These are phyloP conservation scores for Bonia amplexicaulis DNA, from an alignment of 176 grass and related monocot genomes.

Conservation along the genomic window DNA sequence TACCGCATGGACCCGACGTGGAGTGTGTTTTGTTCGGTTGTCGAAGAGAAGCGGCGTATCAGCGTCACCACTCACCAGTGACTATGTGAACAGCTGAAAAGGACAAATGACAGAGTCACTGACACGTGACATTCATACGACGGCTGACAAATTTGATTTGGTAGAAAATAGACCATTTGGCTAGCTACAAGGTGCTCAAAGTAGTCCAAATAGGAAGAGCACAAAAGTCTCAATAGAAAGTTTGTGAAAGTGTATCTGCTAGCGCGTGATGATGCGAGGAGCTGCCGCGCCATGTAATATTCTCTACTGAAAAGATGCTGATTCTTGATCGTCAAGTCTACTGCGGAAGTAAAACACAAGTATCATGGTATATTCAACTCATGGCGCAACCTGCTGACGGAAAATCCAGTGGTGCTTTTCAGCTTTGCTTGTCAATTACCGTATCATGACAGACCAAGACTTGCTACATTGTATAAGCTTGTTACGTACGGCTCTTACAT, in stretches of 20 bases:
- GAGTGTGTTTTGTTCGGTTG: not conserved
- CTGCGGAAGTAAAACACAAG: no score
- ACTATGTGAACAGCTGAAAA: not conserved
- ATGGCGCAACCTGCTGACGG: no score
- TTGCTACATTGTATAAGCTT: no score
- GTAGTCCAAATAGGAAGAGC: not conserved
- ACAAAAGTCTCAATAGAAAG: not conserved
- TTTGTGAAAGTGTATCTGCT: not conserved
- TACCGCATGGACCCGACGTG: not conserved
- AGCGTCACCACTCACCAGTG: not conserved
- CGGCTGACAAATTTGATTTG: not conserved
- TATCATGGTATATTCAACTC: no score
- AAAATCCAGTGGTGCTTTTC: no score
- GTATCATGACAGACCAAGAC: no score
- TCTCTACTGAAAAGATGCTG: no score
- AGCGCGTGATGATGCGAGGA: no score
- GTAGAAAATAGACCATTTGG: not conserved
- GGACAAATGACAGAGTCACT: not conserved
- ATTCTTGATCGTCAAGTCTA: no score
- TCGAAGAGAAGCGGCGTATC: not conserved
- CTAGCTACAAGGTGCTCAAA: not conserved
- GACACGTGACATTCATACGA: not conserved
- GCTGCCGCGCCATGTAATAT: no score
- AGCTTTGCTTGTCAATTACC: no score
- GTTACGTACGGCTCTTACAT: no score